Base-by-base conservation (phyloP, 768 basidiomycete genomes). In the Dioszegia hungarica region DNA sequence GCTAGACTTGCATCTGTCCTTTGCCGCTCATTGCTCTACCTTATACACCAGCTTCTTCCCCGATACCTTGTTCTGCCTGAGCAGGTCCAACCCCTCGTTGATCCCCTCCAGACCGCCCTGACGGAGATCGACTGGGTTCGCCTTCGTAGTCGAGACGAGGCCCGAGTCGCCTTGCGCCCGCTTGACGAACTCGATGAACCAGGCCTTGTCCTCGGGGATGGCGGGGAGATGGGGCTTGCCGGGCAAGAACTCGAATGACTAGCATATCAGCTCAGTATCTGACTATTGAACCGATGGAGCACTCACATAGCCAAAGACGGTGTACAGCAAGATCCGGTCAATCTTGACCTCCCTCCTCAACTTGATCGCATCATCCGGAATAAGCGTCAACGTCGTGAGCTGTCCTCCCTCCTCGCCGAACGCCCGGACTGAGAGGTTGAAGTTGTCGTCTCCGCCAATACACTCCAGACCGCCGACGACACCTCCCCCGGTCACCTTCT, bases 61-160 rank as follows among this genome's bases (percentile, higher is more conserved):
- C 11, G 59, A 63, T 10, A 68, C 67, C 49, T 65, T 61, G n/a
- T 61, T 54, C 19, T 47, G 34, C 64, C 60, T 64, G 46, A 61
- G 44, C 6, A 62, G 38, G 37, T 68, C 37, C 43, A 66, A 59
- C 2, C 68, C 70, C 6, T 57, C 40, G 2, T 44, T 14, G 38
- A 74, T 48, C 19, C 44, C 64, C 22, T 76, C 74, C 31, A 78
- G 58, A 15, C 75, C 75, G 33, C 52, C 52, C 28, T 67, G 64
- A 24, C 65, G 50, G 49, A 68, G n/a, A 54, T 61, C 60, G 2
- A 70, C 51, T 3, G 68, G 73, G 56, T 67, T 70, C n/a, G 67
- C 56, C 41, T 57, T 61, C 62, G 72, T 62, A 36, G 67, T 57
- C 22, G 46, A 46, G 27, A 74, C 61, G 19, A 65, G 45, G 12